These are phyloP conservation scores for Zymoseptoria ardabiliae DNA, from an alignment of 2,329 filamentous ascomycete species.

Conservation along the genomic window DNA sequence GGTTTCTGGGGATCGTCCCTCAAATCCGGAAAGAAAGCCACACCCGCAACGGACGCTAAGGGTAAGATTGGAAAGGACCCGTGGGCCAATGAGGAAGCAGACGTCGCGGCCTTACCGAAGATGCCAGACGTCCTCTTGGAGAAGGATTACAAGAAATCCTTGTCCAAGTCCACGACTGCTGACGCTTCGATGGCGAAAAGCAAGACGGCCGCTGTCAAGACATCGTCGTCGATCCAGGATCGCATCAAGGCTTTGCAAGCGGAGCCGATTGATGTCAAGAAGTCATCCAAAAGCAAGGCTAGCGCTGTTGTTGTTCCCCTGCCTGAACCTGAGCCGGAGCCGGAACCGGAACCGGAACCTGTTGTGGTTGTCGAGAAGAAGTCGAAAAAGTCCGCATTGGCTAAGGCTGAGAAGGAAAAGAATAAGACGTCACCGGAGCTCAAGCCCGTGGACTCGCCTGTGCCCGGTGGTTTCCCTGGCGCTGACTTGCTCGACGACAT, in stretches of 20 bases:
- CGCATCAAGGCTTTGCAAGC: conserved; percentile 43
- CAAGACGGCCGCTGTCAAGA: conserved; percentile 37
- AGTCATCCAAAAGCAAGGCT: conserved; percentile 29
- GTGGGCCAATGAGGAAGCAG: conserved; percentile 36
- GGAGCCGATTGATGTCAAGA: conserved; percentile 30
- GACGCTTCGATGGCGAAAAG: conserved; percentile 34
- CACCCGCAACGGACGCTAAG: conserved; percentile 22
- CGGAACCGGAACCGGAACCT: conserved; percentile 28
- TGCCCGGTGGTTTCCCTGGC: conserved; percentile 41
- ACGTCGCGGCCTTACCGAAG: conserved; percentile 32
- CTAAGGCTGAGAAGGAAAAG: conserved; percentile 16
- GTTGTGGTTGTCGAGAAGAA: conserved; percentile 21
- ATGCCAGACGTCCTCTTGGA: conserved; percentile 38
- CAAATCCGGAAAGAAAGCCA: conserved; percentile 37
- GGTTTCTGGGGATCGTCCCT: conserved; percentile 40
- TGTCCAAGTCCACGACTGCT: conserved; percentile 28
- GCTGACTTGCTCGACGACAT: conserved; percentile 34
- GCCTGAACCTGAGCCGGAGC: conserved; percentile 23
- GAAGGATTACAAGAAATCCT: conserved; percentile 31
- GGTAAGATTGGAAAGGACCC: conserved; percentile 39
- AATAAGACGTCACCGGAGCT: conserved; percentile 16
- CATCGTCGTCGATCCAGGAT: conserved; percentile 44
- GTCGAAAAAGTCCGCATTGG: conserved; percentile 16
- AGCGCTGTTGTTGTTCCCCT: conserved; percentile 24
- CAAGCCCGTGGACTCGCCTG: conserved; percentile 25